Evolutionary conservation across 140 eudicot genomes (phyloP), one percentile per base, ranked within the genome.

Genomic region (Erigeron philadelphicus): DNA sequence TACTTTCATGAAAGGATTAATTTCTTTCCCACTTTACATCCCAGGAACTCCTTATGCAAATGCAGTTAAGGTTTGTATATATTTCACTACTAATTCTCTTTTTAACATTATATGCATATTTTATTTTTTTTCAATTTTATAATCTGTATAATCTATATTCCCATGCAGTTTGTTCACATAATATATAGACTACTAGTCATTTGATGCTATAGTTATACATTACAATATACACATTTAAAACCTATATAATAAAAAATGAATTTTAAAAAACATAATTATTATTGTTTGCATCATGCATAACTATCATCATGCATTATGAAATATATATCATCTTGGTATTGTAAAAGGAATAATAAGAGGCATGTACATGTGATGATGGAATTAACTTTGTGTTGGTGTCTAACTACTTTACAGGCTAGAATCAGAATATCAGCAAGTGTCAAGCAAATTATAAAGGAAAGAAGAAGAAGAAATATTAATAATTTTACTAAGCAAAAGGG

Each of bases 11-110:
- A 86, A 78, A 82, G 96, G 96, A 0, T 73, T 89, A 43, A 82
- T 89, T 76, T 89, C 96, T 45, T 71, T 84, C 38, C 96, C 96
- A 6, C 71, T 89, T 35, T 75, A 84, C 79, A 81, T 89, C 63
- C 96, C 95, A 54, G 96, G 96, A 54, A 86, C 96, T 75, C 85
- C 96, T 38, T 89, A 89, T 69, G 94, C 94, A 73, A 89, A 84
- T 75, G 96, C 96, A 57, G 89, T 88, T 72, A 79, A 85, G 96
- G 96, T 88, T 61, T 63, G 74, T 44, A n/a, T n/a, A n/a, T n/a
- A 31, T 25, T 78, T 72, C 61, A 59, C 49, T 40, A 12, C 8
- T 50, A 35, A 60, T 1, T 60, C n/a, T 63, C 48, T 35, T 59
- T 54, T 55, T 55, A 47, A 11, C 15, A 15, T 64, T 18, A 16